Evolutionary conservation across 177 flowering plant genomes (phyloP), one percentile per base, ranked within the genome.

Genomic region (Vitis hybrid): DNA sequence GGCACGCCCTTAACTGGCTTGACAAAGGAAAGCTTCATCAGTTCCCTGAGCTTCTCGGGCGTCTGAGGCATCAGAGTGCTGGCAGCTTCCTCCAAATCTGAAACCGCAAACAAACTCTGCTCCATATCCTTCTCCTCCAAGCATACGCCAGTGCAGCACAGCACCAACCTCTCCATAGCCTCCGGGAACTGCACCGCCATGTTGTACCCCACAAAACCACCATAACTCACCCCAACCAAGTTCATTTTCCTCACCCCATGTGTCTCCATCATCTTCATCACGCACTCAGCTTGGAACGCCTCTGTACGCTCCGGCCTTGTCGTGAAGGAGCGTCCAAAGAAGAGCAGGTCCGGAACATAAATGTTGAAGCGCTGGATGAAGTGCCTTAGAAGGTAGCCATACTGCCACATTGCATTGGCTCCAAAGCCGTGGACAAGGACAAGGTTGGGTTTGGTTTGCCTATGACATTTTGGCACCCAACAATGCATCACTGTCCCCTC

Each of bases 361-460:
- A 84, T 62, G 74, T 84, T 82, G 81, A 80, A 84, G 0, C 61
- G 72, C 8, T 71, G 32, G 1, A 60, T 65, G 70, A 80, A 68
- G 49, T 48, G 76, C 10, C 70, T 76, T 60, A 85, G 68, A 9
- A 70, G 62, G 8, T 75, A 79, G 3, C 62, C 70, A 70, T 65
- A 87, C 69, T 87, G 88, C 91, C 88, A 87, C 88, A 85, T 78
- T 10, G 86, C 86, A 56, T 85, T 85, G 75, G 87, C 86, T 1
- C 88, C 88, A 62, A 83, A 84, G 5, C 91, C 91, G 50, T 85
- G 91, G 63, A 87, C 32, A 40, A 87, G 74, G 32, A 87, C 40
- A 14, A 87, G 83, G 54, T 72, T 76, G 1, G 86, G 88, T 57
- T 75, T 83, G 9, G 65, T 18, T 0, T 10, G 63, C 13, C 66